Base-by-base conservation (phyloP, 2,329 filamentous ascomycete genomes). In the Thelonectria olida region DNA sequence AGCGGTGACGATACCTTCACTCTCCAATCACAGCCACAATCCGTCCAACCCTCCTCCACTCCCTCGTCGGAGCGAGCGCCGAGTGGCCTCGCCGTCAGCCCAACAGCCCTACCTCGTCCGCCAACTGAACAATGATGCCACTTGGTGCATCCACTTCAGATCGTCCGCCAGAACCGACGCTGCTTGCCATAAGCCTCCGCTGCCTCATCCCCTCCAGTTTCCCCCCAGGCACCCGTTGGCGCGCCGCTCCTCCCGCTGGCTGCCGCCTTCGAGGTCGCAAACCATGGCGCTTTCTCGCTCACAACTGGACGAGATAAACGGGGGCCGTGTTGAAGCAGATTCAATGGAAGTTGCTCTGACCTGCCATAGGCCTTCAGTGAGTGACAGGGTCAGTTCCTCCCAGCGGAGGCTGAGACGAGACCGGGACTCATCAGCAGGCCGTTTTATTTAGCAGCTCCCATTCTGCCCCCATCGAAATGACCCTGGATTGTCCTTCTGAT, bases 401-500 rank as follows among this genome's bases (percentile, higher is more conserved):
- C 67, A 69, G 69, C 72, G 68, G 76, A 80, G 76, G 76, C 78
- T 80, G 76, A 78, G 76, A 74, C 72, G 64, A 63, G 58, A 67
- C 54, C 54, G 57, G 25, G 58, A 67, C 67, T 60, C 72, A 78
- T 79, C 77, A 79, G 77, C 77, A 79, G 78, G 76, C 71, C 71
- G n/a, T n/a, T n/a, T n/a, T n/a, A n/a, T n/a, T 73, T 70, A 69
- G 67, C 67, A 61, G 69, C 51, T 65, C 65, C 61, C 64, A 61
- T 63, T 66, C 65, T 64, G 54, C 66, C 69, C 66, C 64, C 56
- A 64, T 59, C 58, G 64, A 55, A 65, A 62, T 25, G 47, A 61
- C 58, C 65, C 55, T 61, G 63, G 64, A 58, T 63, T 72, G 69
- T 68, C 67, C 61, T 63, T 66, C 58, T 66, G 63, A 63, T 63